phyloP scores from a whole-genome alignment of 2,329 filamentous ascomycete species.

The Phialophora verrucosa region DNA sequence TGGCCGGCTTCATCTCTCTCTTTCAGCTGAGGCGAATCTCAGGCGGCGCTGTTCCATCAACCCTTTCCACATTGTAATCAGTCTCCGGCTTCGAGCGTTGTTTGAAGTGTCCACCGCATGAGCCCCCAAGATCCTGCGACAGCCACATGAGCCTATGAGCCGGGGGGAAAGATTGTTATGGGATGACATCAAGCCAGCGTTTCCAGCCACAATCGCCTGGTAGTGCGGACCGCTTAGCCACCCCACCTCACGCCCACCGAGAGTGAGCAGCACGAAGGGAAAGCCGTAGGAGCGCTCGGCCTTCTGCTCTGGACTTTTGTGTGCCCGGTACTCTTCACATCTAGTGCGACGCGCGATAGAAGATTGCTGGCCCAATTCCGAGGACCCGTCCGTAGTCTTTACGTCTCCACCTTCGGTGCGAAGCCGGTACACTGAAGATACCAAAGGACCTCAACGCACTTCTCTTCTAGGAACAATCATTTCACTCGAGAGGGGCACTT shows the following conservation, averaged over 20 bases:
- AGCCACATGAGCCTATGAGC: background rate
- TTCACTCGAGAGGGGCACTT: background rate
- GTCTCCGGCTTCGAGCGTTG: too few relatives aligned
- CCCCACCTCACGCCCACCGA: background rate
- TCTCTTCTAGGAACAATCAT: background rate
- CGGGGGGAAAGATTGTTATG: background rate
- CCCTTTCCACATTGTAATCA: background rate
- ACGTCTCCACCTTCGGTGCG: background rate
- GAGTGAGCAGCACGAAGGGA: slow-evolving; percentile 1
- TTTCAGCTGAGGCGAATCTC: background rate
- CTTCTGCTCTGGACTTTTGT: background rate
- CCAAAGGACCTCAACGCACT: background rate
- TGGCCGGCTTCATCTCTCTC: background rate
- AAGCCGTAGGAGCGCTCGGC: background rate
- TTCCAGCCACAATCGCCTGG: slow-evolving; percentile 16
- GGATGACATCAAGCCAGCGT: background rate
- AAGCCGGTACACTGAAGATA: background rate
- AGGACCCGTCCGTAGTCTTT: background rate
- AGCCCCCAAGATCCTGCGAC: background rate
- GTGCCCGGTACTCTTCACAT: background rate
- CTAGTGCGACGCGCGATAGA: background rate
- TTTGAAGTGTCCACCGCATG: background rate
- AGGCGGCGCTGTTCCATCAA: background rate
- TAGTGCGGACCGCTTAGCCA: background rate
- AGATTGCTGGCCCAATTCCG: background rate